Conservation (phyloP, 306 rosid species). For the Oemleria cerasiformis region DNA sequence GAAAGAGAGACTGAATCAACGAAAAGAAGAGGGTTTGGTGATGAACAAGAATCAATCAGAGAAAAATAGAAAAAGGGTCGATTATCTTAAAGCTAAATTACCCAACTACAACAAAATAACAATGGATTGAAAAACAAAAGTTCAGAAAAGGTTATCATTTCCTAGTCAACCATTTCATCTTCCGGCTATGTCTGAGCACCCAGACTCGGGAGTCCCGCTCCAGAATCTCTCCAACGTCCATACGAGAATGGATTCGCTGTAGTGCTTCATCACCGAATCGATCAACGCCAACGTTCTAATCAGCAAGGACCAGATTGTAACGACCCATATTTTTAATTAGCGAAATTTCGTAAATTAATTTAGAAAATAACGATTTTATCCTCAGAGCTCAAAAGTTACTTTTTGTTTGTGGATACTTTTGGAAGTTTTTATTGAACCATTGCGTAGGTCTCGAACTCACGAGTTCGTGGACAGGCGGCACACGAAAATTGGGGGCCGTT, state of each 20-base stretch:
- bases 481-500: too few species aligned
- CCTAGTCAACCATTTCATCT: constrained; percentile 48
- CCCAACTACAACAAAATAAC: constrained; percentile 10
- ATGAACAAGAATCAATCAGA: neutral
- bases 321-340: too few species aligned
- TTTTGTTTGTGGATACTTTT: too few species aligned
- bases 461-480: too few species aligned
- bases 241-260: constrained; percentile 52
- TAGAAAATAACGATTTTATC: too few species aligned
- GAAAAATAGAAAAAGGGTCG: neutral
- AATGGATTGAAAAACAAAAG: constrained; percentile 5
- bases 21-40: neutral
- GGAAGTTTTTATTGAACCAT: too few species aligned
- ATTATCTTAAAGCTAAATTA: neutral
- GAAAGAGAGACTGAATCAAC: constrained; percentile 7
- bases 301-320: too few species aligned
- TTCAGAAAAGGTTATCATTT: neutral
- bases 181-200: neutral
- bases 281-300: too few species aligned
- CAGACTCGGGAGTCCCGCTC: constrained; percentile 45
- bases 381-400: too few species aligned
- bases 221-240: constrained; percentile 51
- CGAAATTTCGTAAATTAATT: too few species aligned
- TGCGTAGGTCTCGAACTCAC: too few species aligned
- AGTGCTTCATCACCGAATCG: too few species aligned